These are phyloP conservation scores for Bimuria novae-zelandiae DNA, from an alignment of 2,329 filamentous ascomycete genomes.

Conservation along the genomic window DNA sequence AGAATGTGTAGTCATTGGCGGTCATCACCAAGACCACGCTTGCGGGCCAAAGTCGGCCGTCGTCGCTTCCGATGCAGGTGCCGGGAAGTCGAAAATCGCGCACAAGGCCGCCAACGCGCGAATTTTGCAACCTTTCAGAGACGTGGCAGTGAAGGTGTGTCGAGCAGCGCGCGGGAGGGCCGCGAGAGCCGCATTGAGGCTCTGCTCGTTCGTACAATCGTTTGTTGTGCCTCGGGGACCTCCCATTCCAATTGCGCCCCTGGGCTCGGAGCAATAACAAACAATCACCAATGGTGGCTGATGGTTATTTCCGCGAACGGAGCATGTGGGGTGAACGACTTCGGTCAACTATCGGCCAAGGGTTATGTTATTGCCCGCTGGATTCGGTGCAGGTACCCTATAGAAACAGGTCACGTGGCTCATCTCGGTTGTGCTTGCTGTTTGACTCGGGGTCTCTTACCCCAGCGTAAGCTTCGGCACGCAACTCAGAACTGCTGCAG, in stretches of 20 bases:
- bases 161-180: neutral
- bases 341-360: constrained; percentile 4
- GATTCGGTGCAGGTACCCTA: neutral
- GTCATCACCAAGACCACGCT: neutral
- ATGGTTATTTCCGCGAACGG: constrained; percentile 7
- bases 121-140: neutral
- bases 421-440: constrained; percentile 4
- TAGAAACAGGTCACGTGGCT: constrained; percentile 2
- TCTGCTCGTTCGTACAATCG: neutral
- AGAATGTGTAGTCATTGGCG: neutral
- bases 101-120: neutral
- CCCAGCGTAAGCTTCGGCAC: neutral
- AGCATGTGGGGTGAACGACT: constrained; percentile 1
- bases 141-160: neutral
- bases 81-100: constrained; percentile 1
- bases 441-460: neutral
- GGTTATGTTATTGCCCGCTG: neutral
- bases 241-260: neutral
- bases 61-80: constrained; percentile 2
- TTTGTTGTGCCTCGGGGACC: neutral
- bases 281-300: constrained; percentile 1
- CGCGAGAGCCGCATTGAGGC: neutral
- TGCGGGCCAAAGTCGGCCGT: constrained; percentile 7
- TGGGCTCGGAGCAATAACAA: neutral
- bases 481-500: neutral